Base-by-base conservation (phyloP, 768 basidiomycete genomes). In the Podaxis sp. region DNA sequence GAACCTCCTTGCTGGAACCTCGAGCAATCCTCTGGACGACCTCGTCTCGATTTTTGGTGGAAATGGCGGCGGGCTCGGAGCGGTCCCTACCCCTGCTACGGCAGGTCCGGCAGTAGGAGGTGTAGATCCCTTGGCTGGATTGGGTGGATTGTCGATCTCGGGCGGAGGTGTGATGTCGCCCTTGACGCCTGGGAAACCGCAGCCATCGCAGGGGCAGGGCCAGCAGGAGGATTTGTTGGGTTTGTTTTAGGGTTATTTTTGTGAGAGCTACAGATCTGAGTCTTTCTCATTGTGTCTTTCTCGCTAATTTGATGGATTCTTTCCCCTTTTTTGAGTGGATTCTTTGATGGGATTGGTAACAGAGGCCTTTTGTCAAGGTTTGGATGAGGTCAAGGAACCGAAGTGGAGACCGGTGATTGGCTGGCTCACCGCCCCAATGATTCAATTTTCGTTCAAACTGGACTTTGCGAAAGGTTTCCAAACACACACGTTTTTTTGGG, bases 11-110 rank as follows among this genome's bases (percentile, higher is more conserved):
- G 80, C 88, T 2, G 90, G 90, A 4, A 89, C 90, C 25, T 93
- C 93, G 13, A 82, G 82, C 62, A 97, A 97, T 70, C 95, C 95
- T 1, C 78, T 96, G 47, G 94, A 96, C 72, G 94, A 97, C 71
- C 81, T 97, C 10, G 93, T 95, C 23, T 95, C 93, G 6, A 91
- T 97, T 65, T 97, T 97, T 70, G 93, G 44, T 52, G 40, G 63
- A 58, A 54, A 54, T 57, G 64, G 57, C 2, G 55, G 46, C 36
- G 61, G 44, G 11, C 53, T 55, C 42, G 60, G 63, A 50, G 65
- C 50, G 7, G 59, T 51, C 1, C 50, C 61, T 50, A 59, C 67
- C 21, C 44, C 67, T 25, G 47, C 47, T 32, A 47, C 61, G 54
- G 50, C 62, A 37, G 61, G 62, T 58, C 48, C 57, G 27, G 40